phyloP scores from a whole-genome alignment of 129 eudicot species.

The Escallonia rubra region DNA sequence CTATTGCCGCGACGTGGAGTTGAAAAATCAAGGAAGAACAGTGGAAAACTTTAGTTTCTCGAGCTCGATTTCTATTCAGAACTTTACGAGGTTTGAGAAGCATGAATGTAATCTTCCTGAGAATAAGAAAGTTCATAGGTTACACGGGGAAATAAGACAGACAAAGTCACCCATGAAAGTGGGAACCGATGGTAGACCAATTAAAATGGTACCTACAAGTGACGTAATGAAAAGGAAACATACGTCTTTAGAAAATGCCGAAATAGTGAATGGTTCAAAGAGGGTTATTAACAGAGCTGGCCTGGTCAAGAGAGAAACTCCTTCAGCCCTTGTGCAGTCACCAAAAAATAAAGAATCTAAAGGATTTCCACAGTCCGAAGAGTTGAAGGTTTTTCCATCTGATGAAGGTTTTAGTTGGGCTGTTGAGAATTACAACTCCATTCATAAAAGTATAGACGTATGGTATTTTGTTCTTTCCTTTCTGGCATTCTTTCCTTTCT shows the following conservation, averaged over 20 bases:
- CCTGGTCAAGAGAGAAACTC: constrained; percentile 40
- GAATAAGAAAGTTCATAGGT: constrained; percentile 13
- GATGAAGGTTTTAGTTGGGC: constrained; percentile 95
- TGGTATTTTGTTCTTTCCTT: constrained; percentile 91
- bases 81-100: constrained; percentile 18
- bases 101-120: constrained; percentile 15
- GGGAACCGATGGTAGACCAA: constrained; percentile 44
- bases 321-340: constrained; percentile 33
- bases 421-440: constrained; percentile 69
- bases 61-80: constrained; percentile 31
- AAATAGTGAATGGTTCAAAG: constrained; percentile 36
- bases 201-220: constrained; percentile 66
- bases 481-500: no score
- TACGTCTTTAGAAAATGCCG: constrained; percentile 15
- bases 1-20: constrained; percentile 47
- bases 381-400: constrained; percentile 62
- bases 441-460: constrained; percentile 75
- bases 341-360: constrained; percentile 23
- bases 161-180: constrained; percentile 41
- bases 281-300: constrained; percentile 38
- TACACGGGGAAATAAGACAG: constrained; percentile 50
- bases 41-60: constrained; percentile 42
- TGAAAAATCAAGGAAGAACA: constrained; percentile 38
- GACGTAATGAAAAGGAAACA: constrained; percentile 42
- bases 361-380: constrained; percentile 64